Evolutionary conservation across 2,329 filamentous ascomycete species (phyloP), one percentile per base, ranked within the genome.

Genomic region (Teratosphaeria destructans): DNA sequence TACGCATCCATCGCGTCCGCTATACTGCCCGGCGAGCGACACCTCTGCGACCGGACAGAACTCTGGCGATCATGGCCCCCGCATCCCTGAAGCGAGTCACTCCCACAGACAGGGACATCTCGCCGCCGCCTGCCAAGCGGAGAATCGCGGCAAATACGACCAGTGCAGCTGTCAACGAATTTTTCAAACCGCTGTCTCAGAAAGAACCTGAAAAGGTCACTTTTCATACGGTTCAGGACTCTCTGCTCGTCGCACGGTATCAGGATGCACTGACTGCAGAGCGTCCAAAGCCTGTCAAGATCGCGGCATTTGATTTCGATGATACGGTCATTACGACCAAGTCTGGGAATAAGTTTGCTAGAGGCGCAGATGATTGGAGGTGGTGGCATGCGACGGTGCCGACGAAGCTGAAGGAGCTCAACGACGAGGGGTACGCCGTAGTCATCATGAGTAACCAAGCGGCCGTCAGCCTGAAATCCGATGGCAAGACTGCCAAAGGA

Each of bases 401-500:
- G 0, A 74, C 73, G 0, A 83, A 77, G 57, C 73, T 99, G 19
- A 83, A 81, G 64, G 77, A 85, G 61, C 78, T 97, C 1, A 82
- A 90, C 68, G 77, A 83, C 11, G 82, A 94, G 65, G 90, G 88
- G 34, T 95, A 89, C 73, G 82, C 82, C 54, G 75, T 97, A 12
- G 82, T 90, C 19, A 83, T 97, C 55, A 75, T 99, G 56, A 95
- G 89, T 63, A 99, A 99, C 72, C 94, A 99, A 74, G 92, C 81
- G 56, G 90, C 88, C 14, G 79, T 99, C 53, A 87, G 82, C 16
- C 77, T 97, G 63, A 81, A 83, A 19, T 84, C 90, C 57, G 81
- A 84, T 23, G 83, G 57, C 8, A 94, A 91, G 67, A 77, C 79
- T 2, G 82, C 87, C 5, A 89, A 88, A 65, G 77, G 76, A 34